Percentiles rank a stretch among this genome's conserved stretches.
Conservation (phyloP, 495 filamentous ascomycete genomes). For the Aspergillus funiculosus region DNA sequence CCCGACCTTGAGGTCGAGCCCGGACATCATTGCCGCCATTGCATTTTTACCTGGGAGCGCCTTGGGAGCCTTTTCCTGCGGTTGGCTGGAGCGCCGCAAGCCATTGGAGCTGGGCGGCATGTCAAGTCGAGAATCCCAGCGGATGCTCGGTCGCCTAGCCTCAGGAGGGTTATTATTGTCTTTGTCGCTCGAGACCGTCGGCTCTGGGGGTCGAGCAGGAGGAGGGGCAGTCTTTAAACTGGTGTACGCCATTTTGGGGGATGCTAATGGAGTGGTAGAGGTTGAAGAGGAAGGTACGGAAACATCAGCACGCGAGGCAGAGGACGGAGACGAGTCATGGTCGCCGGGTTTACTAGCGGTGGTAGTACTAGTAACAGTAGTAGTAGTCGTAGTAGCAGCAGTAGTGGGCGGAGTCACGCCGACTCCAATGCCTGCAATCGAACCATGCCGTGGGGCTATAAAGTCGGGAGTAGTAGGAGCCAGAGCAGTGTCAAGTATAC, state of each 20-base stretch:
- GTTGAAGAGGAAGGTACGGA: constrained; percentile 10
- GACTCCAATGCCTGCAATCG: constrained; percentile 35
- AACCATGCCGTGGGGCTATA: constrained; percentile 35
- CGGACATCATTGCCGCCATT: constrained; percentile 39
- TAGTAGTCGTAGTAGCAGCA: too few species aligned
- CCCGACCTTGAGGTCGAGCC: constrained; percentile 31
- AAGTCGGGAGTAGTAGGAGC: constrained; percentile 21
- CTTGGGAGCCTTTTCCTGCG: constrained; percentile 20
- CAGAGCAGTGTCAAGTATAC: constrained; percentile 22
- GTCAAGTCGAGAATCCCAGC: constrained; percentile 23
- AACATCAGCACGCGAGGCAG: background rate
- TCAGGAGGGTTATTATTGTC: constrained; percentile 7
- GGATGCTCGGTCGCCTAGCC: constrained; percentile 19
- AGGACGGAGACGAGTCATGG: constrained; percentile 14
- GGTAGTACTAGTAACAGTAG: too few species aligned
- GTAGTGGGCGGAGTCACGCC: constrained; percentile 26
- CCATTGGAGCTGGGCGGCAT: constrained; percentile 16
- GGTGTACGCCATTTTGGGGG: constrained; percentile 4
- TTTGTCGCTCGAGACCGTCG: constrained; percentile 10
- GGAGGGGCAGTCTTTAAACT: constrained; percentile 11
- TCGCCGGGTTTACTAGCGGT: constrained; percentile 9
- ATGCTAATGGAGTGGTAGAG: constrained; percentile 13
- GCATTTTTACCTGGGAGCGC: constrained; percentile 21
- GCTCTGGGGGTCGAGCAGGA: constrained; percentile 10
- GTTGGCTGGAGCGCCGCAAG: constrained; percentile 10